phyloP scores from a whole-genome alignment of 2,329 filamentous ascomycete genomes.

The Penicillium sp. region DNA sequence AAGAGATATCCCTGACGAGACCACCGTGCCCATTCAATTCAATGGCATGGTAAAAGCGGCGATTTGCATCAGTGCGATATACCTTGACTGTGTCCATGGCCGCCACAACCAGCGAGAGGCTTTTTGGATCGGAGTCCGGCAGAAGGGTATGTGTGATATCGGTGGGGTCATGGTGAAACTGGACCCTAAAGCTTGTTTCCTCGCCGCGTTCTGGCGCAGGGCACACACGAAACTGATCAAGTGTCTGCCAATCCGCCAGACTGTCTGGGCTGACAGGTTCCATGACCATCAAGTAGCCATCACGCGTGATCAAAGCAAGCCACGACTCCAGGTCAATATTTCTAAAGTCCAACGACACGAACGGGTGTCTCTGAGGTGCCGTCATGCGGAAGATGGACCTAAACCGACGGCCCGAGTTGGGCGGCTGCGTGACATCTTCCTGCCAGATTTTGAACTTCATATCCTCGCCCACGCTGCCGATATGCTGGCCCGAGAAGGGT shows the following conservation, averaged over 20 bases:
- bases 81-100: slow-evolving; percentile 80
- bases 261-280: slow-evolving; percentile 85
- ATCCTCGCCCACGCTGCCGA: slow-evolving; percentile 86
- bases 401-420: slow-evolving; percentile 74
- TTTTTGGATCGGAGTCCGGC: slow-evolving; percentile 77
- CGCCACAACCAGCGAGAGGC: slow-evolving; percentile 78
- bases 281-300: slow-evolving; percentile 75
- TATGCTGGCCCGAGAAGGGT: slow-evolving; percentile 80
- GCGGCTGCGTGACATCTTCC: slow-evolving; percentile 78
- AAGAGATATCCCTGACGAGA: slow-evolving; percentile 82
- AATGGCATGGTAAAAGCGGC: slow-evolving; percentile 81
- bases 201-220: slow-evolving; percentile 71
- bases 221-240: slow-evolving; percentile 76
- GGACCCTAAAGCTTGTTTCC: slow-evolving; percentile 80
- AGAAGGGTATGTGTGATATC: slow-evolving; percentile 71
- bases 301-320: slow-evolving; percentile 78
- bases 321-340: slow-evolving; percentile 80
- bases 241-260: slow-evolving; percentile 68
- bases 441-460: slow-evolving; percentile 90
- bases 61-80: slow-evolving; percentile 71
- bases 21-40: slow-evolving; percentile 71
- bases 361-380: slow-evolving; percentile 67
- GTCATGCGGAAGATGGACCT: slow-evolving; percentile 63
- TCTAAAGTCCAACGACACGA: slow-evolving; percentile 79
- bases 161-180: slow-evolving; percentile 80